These are phyloP conservation scores for Acephala macrosclerotiorum DNA, from an alignment of 2,329 filamentous ascomycete genomes.

Conservation along the genomic window DNA sequence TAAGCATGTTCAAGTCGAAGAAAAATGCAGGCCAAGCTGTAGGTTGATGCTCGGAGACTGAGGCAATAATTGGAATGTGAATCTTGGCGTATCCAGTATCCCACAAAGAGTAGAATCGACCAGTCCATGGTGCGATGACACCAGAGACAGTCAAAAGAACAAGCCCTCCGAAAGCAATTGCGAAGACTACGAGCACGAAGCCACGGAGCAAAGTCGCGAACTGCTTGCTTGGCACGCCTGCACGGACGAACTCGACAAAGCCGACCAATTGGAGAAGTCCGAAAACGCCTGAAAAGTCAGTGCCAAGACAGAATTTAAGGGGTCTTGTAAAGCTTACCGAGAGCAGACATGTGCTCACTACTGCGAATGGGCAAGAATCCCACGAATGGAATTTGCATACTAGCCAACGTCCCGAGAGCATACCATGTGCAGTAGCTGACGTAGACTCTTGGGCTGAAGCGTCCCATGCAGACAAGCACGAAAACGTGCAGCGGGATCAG, in stretches of 20 bases:
- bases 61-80: constrained; percentile 98
- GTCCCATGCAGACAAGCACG: constrained; percentile 93
- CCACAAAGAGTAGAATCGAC: constrained; percentile 99
- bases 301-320: constrained; percentile 5
- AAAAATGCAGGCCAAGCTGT: constrained; percentile 99
- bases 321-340: constrained; percentile 65
- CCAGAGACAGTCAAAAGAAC: constrained; percentile 87
- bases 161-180: constrained; percentile 75
- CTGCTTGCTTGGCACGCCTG: constrained; percentile 89
- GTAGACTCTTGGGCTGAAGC: constrained; percentile 93
- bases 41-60: constrained; percentile 98
- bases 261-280: constrained; percentile 93
- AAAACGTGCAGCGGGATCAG: constrained; percentile 93
- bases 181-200: constrained; percentile 77
- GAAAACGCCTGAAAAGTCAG: constrained; percentile 75
- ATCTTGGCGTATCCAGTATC: constrained; percentile 99
- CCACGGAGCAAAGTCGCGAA: constrained; percentile 89
- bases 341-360: constrained; percentile 97
- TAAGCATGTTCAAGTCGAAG: constrained; percentile 97
- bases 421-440: constrained; percentile 99
- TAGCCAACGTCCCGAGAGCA: constrained; percentile 91
- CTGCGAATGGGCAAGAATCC: constrained; percentile 96
- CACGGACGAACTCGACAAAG: constrained; percentile 88
- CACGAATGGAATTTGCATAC: constrained; percentile 99
- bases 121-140: constrained; percentile 96